A percentile compares a stretch with the other conserved stretches of the same genome.
Conservation (phyloP, 768 basidiomycete genomes). For the Boletus tomentosulus region DNA sequence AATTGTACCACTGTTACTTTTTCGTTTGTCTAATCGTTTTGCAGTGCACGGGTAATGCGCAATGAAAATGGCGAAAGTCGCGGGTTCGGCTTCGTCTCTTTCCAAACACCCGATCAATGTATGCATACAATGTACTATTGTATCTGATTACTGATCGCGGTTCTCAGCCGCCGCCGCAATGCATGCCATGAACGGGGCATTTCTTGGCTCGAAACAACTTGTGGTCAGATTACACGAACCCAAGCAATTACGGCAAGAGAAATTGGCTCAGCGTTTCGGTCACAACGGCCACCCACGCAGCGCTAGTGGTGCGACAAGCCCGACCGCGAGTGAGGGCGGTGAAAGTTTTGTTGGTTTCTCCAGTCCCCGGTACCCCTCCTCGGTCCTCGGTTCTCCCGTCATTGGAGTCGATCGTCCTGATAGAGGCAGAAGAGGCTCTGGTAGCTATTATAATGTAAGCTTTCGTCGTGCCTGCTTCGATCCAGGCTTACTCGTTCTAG, state of each 20-base stretch:
- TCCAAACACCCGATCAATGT: slow-evolving; percentile 82
- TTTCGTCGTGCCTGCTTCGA: not conserved
- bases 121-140: not conserved
- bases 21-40: not conserved
- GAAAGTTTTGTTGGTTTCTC: slow-evolving; percentile 72
- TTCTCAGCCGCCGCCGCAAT: slow-evolving; percentile 64
- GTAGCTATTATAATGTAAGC: slow-evolving; percentile 80
- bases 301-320: slow-evolving; percentile 81
- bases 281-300: slow-evolving; percentile 78
- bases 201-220: slow-evolving; percentile 70
- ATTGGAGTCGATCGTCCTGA: slow-evolving; percentile 54
- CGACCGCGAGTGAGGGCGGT: slow-evolving; percentile 76
- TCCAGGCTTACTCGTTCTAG: slow-evolving; percentile 33
- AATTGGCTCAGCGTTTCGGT: slow-evolving; percentile 76
- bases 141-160: slow-evolving; percentile 1
- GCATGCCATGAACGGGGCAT: slow-evolving; percentile 74
- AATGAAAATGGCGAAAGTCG: slow-evolving; percentile 78
- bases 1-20: not conserved
- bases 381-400: slow-evolving; percentile 54
- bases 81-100: slow-evolving; percentile 91
- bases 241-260: slow-evolving; percentile 86
- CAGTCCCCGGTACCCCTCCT: slow-evolving; percentile 58
- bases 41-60: slow-evolving; percentile 90
- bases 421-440: slow-evolving; percentile 71
- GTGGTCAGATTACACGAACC: slow-evolving; percentile 89